phyloP scores from a whole-genome alignment of 495 filamentous ascomycete genomes.

The Pyrenula massariospora region DNA sequence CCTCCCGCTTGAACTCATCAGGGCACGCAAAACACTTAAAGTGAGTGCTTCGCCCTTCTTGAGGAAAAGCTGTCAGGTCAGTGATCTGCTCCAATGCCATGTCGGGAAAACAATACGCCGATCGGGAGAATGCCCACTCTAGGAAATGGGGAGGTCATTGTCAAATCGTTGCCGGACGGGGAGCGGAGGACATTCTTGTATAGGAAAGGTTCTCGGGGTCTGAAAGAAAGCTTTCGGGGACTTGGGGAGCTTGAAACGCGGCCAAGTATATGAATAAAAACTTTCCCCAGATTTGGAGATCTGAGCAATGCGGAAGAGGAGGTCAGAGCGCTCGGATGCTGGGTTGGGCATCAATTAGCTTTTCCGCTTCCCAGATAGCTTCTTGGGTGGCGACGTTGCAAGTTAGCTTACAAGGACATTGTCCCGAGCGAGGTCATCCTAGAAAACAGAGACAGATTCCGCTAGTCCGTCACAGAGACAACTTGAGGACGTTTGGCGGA shows the following conservation, averaged over 20 bases:
- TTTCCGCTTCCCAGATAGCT: too few species aligned
- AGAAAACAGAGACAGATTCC: too few species aligned
- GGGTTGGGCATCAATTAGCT: neutral
- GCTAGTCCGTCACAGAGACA: too few species aligned
- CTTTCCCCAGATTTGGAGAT: neutral
- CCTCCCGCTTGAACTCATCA: neutral
- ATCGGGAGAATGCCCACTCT: neutral
- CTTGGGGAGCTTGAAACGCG: neutral
- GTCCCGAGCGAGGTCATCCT: too few species aligned
- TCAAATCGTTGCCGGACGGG: neutral
- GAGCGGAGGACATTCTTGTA: neutral
- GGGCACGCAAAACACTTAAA: neutral
- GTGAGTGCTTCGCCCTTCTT: neutral
- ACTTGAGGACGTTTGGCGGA: too few species aligned
- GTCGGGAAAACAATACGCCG: neutral
- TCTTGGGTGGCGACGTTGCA: too few species aligned
- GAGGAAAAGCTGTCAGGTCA: neutral
- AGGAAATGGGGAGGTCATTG: neutral
- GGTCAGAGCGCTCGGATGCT: neutral
- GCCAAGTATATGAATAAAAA: neutral
- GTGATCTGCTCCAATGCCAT: neutral
- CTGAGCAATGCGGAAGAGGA: neutral
- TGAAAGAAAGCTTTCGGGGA: neutral
- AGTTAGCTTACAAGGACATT: too few species aligned
- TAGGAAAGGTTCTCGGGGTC: neutral